Percentiles rank a stretch among this genome's conserved stretches.
Evolutionary conservation across 2,329 filamentous ascomycete species (phyloP).

Genomic region (Hymenoscyphus fructigenus): DNA sequence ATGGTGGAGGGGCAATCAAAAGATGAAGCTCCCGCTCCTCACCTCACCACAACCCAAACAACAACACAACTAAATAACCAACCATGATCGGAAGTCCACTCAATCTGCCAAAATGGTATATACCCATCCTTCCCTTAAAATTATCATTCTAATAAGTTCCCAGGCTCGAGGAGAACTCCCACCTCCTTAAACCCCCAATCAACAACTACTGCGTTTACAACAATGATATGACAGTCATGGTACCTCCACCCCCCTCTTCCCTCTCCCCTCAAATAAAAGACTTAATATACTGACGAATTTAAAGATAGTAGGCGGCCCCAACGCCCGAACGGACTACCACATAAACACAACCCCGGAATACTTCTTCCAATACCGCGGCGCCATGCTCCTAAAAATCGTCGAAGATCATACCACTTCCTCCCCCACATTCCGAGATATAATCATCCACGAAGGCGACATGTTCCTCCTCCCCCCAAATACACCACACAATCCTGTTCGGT

Average conservation of each 20-base stretch:
- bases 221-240: slow-evolving; percentile 79
- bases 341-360: slow-evolving; percentile 95
- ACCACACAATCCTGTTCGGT: slow-evolving; percentile 94
- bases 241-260: slow-evolving; percentile 34
- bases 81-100: slow-evolving; percentile 32
- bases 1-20: slow-evolving; percentile 4
- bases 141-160: slow-evolving; percentile 7
- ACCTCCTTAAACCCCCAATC: slow-evolving; percentile 80
- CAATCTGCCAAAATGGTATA: slow-evolving; percentile 37
- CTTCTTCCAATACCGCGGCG: slow-evolving; percentile 95
- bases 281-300: neutral
- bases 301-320: slow-evolving; percentile 90
- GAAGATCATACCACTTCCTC: slow-evolving; percentile 52
- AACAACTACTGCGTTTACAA: slow-evolving; percentile 99
- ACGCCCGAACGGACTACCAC: slow-evolving; percentile 96
- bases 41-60: neutral
- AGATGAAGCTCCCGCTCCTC: neutral
- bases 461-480: slow-evolving; percentile 91
- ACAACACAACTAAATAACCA: neutral
- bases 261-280: slow-evolving; percentile 8
- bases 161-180: slow-evolving; percentile 88
- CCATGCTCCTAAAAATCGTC: slow-evolving; percentile 91
- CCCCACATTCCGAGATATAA: slow-evolving; percentile 69
- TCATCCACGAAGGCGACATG: slow-evolving; percentile 90
- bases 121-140: neutral